These are phyloP conservation scores for Coemansia sp. DNA, from an alignment of 192 early-diverging fungal species.

Conservation along the genomic window DNA sequence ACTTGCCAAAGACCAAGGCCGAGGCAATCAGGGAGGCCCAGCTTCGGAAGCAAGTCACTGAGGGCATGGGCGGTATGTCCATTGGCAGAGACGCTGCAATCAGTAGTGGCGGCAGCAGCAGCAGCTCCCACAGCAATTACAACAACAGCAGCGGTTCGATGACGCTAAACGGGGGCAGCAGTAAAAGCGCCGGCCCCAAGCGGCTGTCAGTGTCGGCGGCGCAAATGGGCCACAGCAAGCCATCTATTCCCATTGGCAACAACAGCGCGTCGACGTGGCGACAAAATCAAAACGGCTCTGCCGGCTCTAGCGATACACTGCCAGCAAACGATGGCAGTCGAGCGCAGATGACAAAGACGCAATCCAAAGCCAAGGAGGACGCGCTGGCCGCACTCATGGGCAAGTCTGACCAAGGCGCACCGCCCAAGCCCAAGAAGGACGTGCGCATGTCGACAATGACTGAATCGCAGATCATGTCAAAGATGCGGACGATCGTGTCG, in stretches of 20 bases:
- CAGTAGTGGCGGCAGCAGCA: conserved; percentile 16
- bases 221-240: conserved; percentile 35
- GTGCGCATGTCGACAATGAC: conserved; percentile 86
- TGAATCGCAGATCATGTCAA: conserved; percentile 94
- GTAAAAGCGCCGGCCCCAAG: conserved; percentile 7
- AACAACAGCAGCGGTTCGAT: conserved; percentile 9
- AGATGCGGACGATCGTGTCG: conserved; percentile 84
- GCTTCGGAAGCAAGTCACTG: conserved; percentile 46
- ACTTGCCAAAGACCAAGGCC: conserved; percentile 43
- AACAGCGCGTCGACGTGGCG: conserved; percentile 12
- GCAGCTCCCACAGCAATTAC: conserved; percentile 13
- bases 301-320: conserved; percentile 17
- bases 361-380: conserved; percentile 55
- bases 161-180: conserved; percentile 2
- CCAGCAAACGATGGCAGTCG: conserved; percentile 18
- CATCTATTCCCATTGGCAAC: conserved; percentile 23
- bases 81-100: conserved; percentile 19
- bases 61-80: conserved; percentile 50
- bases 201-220: conserved; percentile 26
- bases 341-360: conserved; percentile 50
- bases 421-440: conserved; percentile 62
- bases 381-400: conserved; percentile 55
- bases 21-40: conserved; percentile 53
- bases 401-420: conserved; percentile 46
- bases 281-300: conserved; percentile 32